Conservation (phyloP, 495 filamentous ascomycete genomes). For the Pyrenopolyporus hunteri region DNA sequence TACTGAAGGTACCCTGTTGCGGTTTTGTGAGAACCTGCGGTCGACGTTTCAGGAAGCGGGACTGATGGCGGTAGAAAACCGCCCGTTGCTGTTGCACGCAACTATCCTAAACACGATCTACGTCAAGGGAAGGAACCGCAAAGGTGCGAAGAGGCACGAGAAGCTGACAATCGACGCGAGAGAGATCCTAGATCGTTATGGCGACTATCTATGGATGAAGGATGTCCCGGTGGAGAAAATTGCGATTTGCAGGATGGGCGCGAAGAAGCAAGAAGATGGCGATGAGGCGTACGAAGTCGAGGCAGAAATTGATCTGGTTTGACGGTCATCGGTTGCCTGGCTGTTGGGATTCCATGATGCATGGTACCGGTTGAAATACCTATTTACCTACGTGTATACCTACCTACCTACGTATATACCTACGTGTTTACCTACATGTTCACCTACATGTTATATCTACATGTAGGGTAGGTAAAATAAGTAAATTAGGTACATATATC, state of each 20-base stretch:
- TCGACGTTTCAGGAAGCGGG: slow-evolving; percentile 66
- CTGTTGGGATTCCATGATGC: background rate
- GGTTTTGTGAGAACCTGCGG: slow-evolving; percentile 68
- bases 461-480: background rate
- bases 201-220: slow-evolving; percentile 66
- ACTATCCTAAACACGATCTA: slow-evolving; percentile 91
- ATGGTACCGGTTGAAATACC: too few species aligned
- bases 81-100: slow-evolving; percentile 80
- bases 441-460: too few species aligned
- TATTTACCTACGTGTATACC: too few species aligned
- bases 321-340: background rate
- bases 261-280: slow-evolving; percentile 61
- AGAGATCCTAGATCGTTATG: slow-evolving; percentile 56
- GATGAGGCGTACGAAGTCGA: slow-evolving; percentile 59
- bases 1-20: slow-evolving; percentile 57
- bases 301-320: slow-evolving; percentile 51
- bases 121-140: slow-evolving; percentile 56
- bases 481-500: background rate
- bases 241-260: slow-evolving; percentile 80
- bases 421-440: too few species aligned
- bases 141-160: slow-evolving; percentile 39
- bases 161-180: slow-evolving; percentile 59
- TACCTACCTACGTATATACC: too few species aligned
- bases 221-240: slow-evolving; percentile 66
- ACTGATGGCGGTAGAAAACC: slow-evolving; percentile 63